phyloP scores from a whole-genome alignment of 148 eudicot genomes.

The Tetragonia tetragonoides region DNA sequence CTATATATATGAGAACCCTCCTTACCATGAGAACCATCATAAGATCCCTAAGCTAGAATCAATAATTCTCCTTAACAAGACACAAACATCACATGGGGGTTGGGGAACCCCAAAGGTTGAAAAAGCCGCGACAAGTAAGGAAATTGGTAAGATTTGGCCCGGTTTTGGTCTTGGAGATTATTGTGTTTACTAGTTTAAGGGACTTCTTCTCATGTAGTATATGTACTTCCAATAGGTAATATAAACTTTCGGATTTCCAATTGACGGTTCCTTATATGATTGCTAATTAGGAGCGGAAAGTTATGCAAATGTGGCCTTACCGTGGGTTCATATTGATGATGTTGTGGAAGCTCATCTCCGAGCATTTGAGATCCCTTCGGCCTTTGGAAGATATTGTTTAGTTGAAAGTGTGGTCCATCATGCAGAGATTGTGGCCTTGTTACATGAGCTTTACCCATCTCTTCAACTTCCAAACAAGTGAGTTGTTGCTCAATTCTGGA shows the following conservation, averaged over 20 bases:
- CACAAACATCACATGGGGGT: too few species aligned
- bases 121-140: too few species aligned
- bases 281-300: slow-evolving; percentile 31
- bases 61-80: too few species aligned
- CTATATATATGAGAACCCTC: neutral
- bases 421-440: slow-evolving; percentile 29
- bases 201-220: too few species aligned
- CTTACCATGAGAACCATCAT: too few species aligned
- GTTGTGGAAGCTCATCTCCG: slow-evolving; percentile 49
- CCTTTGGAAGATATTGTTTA: slow-evolving; percentile 57
- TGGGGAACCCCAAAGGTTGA: too few species aligned
- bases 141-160: too few species aligned
- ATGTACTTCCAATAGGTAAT: too few species aligned
- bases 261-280: neutral
- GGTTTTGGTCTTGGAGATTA: too few species aligned
- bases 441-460: slow-evolving; percentile 42
- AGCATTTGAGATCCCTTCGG: slow-evolving; percentile 56
- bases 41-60: too few species aligned
- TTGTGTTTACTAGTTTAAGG: too few species aligned
- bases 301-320: slow-evolving; percentile 14
- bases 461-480: slow-evolving; percentile 38
- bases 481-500: neutral
- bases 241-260: too few species aligned
- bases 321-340: slow-evolving; percentile 55
- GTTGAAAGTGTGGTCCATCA: slow-evolving; percentile 28